Conservation (phyloP, 345 rosid genomes). For the Eucalyptus tenuipes region DNA sequence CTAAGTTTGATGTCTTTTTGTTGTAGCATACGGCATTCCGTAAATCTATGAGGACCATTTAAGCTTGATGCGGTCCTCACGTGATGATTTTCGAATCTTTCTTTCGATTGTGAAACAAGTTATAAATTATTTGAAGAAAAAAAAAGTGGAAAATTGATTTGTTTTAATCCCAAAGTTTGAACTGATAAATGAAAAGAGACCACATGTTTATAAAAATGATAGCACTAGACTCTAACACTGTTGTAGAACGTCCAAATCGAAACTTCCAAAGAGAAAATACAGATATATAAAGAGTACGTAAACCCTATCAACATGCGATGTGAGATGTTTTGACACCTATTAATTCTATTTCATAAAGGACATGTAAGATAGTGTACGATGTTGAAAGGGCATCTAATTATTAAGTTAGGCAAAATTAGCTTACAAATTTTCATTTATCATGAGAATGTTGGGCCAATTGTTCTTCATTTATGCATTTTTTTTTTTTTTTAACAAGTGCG, state of each 20-base stretch:
- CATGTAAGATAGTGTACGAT: accelerated
- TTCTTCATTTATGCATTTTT: background rate
- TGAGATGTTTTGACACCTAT: background rate
- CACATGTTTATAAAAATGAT: background rate
- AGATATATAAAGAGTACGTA: accelerated
- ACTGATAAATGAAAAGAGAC: background rate
- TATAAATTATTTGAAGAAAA: background rate
- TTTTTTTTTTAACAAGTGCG: background rate
- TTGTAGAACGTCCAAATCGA: background rate
- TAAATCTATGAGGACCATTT: background rate
- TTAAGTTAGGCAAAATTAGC: background rate
- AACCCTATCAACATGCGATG: accelerated
- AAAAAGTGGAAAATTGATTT: background rate
- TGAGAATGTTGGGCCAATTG: background rate
- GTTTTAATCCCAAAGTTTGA: background rate
- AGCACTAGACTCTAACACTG: accelerated
- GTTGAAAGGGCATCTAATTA: background rate
- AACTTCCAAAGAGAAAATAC: background rate
- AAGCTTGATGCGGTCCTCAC: background rate
- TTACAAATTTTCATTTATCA: background rate
- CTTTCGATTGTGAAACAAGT: background rate
- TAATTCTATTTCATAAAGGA: background rate
- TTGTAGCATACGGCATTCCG: background rate
- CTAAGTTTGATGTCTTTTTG: background rate
- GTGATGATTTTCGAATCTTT: background rate